Percentiles rank a stretch among this genome's conserved stretches.
phyloP scores from a whole-genome alignment of 768 basidiomycete genomes.

The Nevesoporus exiguus region DNA sequence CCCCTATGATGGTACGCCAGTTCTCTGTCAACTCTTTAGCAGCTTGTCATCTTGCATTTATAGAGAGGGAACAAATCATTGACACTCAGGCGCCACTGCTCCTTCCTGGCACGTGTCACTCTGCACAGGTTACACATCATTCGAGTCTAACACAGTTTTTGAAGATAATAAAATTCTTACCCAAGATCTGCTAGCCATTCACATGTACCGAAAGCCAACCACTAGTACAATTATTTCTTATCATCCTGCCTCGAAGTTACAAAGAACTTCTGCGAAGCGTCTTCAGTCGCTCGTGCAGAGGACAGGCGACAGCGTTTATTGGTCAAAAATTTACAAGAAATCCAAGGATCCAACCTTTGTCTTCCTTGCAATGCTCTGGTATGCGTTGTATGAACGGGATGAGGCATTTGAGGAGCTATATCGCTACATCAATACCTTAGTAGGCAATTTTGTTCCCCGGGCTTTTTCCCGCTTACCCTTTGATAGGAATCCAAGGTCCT shows the following conservation, averaged over 20 bases:
- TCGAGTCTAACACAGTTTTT: background rate
- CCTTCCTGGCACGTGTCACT: slow-evolving; percentile 31
- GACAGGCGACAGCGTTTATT: slow-evolving; percentile 34
- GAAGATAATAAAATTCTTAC: slow-evolving; percentile 22
- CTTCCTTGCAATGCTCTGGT: slow-evolving; percentile 53
- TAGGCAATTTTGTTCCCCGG: slow-evolving; percentile 21
- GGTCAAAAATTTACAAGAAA: slow-evolving; percentile 27
- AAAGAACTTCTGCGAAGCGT: slow-evolving; percentile 28
- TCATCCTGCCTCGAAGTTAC: slow-evolving; percentile 26
- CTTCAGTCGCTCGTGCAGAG: slow-evolving; percentile 29
- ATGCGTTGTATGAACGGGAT: slow-evolving; percentile 60
- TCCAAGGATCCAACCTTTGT: slow-evolving; percentile 53
- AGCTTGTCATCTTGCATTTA: background rate
- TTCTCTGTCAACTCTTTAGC: background rate
- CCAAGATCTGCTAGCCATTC: slow-evolving; percentile 51
- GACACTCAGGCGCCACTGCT: slow-evolving; percentile 51
- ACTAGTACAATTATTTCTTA: slow-evolving; percentile 28
- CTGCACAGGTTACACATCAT: background rate
- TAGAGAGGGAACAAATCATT: slow-evolving; percentile 35
- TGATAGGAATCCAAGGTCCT: too few species aligned
- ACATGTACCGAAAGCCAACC: slow-evolving; percentile 42
- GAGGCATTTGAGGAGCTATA: slow-evolving; percentile 53
- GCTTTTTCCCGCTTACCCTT: too few species aligned
- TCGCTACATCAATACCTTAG: slow-evolving; percentile 47
- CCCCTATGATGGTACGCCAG: slow-evolving; percentile 22